These are phyloP conservation scores for Phalaenopsis hybrid DNA, from an alignment of 116 monocot genomes.

Conservation along the genomic window DNA sequence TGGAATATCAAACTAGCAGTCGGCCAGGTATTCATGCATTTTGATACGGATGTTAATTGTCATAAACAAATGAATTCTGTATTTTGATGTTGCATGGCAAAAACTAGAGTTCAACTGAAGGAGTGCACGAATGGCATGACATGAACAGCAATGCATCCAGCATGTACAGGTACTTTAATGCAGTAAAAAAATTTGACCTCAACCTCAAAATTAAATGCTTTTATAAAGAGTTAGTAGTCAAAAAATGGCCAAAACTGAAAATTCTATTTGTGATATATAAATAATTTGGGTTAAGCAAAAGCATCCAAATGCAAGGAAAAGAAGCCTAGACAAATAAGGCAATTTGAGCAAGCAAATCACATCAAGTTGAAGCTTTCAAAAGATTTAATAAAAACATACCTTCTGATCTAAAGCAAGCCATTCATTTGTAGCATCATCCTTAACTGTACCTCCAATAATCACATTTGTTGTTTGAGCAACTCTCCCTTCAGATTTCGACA, in stretches of 20 bases:
- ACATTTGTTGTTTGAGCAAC: slow-evolving; percentile 87
- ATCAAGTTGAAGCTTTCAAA: background rate
- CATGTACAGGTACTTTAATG: background rate
- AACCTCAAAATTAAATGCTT: too few species aligned
- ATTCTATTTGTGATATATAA: too few species aligned
- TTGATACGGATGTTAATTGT: background rate
- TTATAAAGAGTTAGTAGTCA: too few species aligned
- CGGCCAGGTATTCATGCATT: background rate
- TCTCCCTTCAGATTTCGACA: slow-evolving; percentile 87
- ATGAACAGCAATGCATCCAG: background rate
- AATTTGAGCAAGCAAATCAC: background rate
- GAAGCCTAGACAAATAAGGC: background rate
- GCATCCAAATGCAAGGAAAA: background rate
- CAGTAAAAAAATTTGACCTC: background rate
- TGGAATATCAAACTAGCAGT: background rate
- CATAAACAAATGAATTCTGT: background rate
- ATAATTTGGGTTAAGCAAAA: background rate
- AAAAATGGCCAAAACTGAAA: too few species aligned
- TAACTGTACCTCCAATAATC: slow-evolving; percentile 88
- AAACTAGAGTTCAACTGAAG: background rate
- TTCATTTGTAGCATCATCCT: slow-evolving; percentile 84
- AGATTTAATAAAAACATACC: slow-evolving; percentile 18
- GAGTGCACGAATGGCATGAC: background rate
- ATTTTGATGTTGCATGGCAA: background rate
- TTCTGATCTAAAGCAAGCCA: slow-evolving; percentile 95